Conservation (phyloP, 2,329 filamentous ascomycete species). For the Nigrograna mackinnonii region DNA sequence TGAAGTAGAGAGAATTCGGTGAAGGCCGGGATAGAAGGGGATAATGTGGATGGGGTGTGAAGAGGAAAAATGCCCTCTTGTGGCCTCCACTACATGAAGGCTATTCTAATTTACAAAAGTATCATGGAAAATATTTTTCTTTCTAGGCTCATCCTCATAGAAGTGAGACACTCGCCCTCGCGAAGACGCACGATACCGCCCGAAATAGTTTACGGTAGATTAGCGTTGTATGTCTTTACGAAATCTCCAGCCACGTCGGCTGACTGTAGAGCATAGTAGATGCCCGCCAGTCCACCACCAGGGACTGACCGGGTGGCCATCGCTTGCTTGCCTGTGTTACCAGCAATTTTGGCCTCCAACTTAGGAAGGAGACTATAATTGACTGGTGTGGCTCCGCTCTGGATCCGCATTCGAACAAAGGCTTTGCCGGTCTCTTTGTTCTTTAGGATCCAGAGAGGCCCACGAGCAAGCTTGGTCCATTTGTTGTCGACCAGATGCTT, state of each 20-base stretch:
- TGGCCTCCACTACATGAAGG: too few relatives aligned
- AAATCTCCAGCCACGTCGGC: neutral
- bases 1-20: too few relatives aligned
- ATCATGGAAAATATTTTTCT: too few relatives aligned
- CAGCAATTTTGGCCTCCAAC: constrained; percentile 22
- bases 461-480: constrained; percentile 36
- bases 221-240: neutral
- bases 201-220: too few relatives aligned
- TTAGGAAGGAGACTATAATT: constrained; percentile 35
- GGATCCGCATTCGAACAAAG: constrained; percentile 35
- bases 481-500: constrained; percentile 29
- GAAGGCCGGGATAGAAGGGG: too few relatives aligned
- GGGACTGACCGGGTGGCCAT: neutral
- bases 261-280: constrained; percentile 3
- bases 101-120: too few relatives aligned
- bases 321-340: constrained; percentile 24
- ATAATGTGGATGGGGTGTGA: too few relatives aligned
- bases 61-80: too few relatives aligned
- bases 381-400: constrained; percentile 31
- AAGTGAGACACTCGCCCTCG: too few relatives aligned
- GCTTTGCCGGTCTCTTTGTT: constrained; percentile 36
- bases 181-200: too few relatives aligned
- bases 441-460: constrained; percentile 40
- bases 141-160: too few relatives aligned
- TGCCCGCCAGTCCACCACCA: neutral